Conservation (phyloP, 169 alveolate species). For the Plasmodium knowlesi region DNA sequence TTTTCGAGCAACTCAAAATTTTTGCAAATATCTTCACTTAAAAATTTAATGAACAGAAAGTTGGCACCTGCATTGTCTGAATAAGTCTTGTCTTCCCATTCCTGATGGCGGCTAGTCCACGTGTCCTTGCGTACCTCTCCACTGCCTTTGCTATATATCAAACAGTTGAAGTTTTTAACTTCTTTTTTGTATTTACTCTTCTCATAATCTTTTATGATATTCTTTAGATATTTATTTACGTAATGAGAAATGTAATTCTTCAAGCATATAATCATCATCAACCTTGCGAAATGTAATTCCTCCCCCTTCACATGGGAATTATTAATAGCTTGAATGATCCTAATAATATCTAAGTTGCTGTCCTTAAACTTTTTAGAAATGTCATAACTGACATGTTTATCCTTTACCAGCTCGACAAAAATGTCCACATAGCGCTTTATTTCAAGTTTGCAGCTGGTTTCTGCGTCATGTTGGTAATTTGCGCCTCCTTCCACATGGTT, state of each 20-base stretch:
- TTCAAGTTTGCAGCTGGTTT: constrained; percentile 8
- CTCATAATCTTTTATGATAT: constrained; percentile 25
- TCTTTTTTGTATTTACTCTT: constrained; percentile 48
- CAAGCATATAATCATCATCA: constrained; percentile 70
- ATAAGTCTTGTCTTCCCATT: background rate
- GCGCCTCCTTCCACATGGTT: constrained; percentile 4
- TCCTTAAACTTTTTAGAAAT: constrained; percentile 19
- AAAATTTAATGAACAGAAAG: constrained; percentile 15
- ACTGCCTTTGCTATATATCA: constrained; percentile 51
- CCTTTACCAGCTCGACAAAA: constrained; percentile 43
- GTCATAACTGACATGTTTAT: constrained; percentile 32
- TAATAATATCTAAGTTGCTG: constrained; percentile 31
- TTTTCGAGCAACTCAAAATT: constrained; percentile 26
- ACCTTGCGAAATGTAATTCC: constrained; percentile 45
- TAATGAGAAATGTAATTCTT: constrained; percentile 34
- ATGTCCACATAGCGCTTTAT: constrained; percentile 47
- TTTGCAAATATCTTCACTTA: constrained; percentile 45
- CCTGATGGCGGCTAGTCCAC: background rate
- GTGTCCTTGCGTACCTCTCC: background rate
- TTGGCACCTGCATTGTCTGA: background rate
- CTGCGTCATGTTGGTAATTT: background rate
- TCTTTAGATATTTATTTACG: constrained; percentile 36
- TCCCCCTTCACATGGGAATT: constrained; percentile 39
- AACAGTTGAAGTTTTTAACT: constrained; percentile 27
- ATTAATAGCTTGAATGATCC: constrained; percentile 54